Evolutionary conservation across 106 monocot genomes (phyloP).

Genomic region (Platanthera zijinensis): DNA sequence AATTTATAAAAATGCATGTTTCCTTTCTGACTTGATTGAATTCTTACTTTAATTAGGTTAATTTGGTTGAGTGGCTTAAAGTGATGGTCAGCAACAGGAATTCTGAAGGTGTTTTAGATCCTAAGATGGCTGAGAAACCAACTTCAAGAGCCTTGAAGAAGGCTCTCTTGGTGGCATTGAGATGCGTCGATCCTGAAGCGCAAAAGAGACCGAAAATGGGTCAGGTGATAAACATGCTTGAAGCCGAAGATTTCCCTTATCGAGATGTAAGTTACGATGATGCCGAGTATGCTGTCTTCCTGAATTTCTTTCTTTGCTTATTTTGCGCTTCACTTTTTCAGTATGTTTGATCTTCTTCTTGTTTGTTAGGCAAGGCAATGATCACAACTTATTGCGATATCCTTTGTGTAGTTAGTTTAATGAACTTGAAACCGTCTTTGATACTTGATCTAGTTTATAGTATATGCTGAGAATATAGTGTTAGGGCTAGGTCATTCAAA

Average conservation of each 20-base stretch:
- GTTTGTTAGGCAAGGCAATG: background rate
- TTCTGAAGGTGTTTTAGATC: constrained; percentile 82
- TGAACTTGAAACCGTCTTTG: background rate
- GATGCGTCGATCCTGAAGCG: constrained; percentile 82
- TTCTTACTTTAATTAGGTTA: constrained; percentile 42
- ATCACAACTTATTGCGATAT: background rate
- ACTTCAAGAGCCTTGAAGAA: constrained; percentile 66
- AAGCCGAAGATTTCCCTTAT: constrained; percentile 86
- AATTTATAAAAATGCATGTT: background rate
- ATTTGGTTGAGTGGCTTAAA: constrained; percentile 87
- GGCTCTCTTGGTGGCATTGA: constrained; percentile 63
- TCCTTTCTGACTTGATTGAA: background rate
- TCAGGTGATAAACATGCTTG: constrained; percentile 86
- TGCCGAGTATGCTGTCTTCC: background rate
- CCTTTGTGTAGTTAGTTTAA: no score
- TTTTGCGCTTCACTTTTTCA: background rate
- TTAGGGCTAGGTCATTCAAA: background rate
- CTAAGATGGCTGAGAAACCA: constrained; percentile 68
- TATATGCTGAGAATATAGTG: background rate
- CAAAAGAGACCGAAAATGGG: constrained; percentile 88
- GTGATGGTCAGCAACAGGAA: constrained; percentile 71
- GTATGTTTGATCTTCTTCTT: background rate
- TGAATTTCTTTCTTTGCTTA: background rate
- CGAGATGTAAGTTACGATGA: constrained; percentile 49
- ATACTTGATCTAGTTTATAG: background rate